Percentiles rank a stretch among this genome's conserved stretches.
phyloP scores from a whole-genome alignment of 2,329 filamentous ascomycete species.

The Metarhizium sp. region DNA sequence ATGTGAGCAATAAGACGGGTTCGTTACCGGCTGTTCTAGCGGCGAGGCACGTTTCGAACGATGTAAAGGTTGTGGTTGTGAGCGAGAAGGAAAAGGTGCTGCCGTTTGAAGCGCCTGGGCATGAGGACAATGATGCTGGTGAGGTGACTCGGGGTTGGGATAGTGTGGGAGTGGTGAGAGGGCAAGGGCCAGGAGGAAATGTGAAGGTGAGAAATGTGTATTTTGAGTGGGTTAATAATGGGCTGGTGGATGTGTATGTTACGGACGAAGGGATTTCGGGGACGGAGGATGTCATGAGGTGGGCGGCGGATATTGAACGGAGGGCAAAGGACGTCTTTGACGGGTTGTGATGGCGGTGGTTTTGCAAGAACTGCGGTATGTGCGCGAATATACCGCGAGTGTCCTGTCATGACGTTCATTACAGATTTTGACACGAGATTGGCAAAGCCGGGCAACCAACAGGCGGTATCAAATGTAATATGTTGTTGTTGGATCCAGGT shows the following conservation, averaged over 20 bases:
- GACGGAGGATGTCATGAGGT: conserved; percentile 26
- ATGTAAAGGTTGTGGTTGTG: conserved; percentile 42
- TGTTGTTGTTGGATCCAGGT: no score
- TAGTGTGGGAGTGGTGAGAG: not conserved
- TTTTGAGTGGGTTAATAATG: conserved; percentile 49
- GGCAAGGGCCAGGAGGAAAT: not conserved
- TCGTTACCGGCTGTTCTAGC: conserved; percentile 49
- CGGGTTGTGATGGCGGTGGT: conserved; percentile 21
- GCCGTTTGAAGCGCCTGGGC: conserved; percentile 30
- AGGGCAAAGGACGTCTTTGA: conserved; percentile 33
- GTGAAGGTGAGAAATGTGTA: conserved; percentile 39
- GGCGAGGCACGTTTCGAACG: conserved; percentile 37
- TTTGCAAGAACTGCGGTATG: not conserved
- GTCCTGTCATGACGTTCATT: no score
- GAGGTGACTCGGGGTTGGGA: conserved; percentile 32
- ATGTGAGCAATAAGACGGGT: conserved; percentile 59
- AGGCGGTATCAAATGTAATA: no score
- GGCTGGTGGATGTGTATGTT: conserved; percentile 42
- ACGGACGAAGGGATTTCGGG: conserved; percentile 41
- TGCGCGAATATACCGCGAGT: no score
- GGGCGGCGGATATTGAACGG: conserved; percentile 25
- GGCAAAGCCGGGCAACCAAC: no score
- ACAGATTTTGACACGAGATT: no score
- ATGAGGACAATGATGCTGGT: conserved; percentile 36
- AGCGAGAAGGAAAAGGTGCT: conserved; percentile 53